Evolutionary conservation across 352 stramenopile species (phyloP), one percentile per base, ranked within the genome.

Genomic region (Peronospora farinosa): DNA sequence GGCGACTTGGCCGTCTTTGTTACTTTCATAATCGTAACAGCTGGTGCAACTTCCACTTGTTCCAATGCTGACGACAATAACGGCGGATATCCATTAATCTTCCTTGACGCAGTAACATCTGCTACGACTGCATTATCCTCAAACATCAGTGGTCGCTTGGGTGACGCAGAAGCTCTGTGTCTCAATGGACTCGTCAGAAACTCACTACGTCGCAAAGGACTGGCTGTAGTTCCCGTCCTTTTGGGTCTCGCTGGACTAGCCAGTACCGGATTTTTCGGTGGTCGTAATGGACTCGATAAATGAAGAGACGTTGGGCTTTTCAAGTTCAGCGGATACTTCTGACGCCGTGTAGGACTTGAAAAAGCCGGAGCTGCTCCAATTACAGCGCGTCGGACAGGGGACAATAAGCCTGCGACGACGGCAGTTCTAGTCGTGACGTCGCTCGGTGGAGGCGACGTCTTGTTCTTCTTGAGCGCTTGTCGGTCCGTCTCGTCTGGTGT

Each of bases 1-100:
- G 79, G 79, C 2, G 79, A 88, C 47, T 87, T 88, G 2, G 74
- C 54, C 1, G 67, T 50, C n/a, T 21, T 52, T 30, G 55, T 44
- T 32, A 51, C 40, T 33, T 57, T 63, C 12, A 28, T 30, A 7
- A 60, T 25, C 35, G 63, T 67, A 0, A 54, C 41, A 23, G 61
- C 31, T 47, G 60, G 60, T 32, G 51, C 69, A 7, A 63, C 38
- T 31, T 84, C 70, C 31, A 76, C 63, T 21, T 80, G 72, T 7
- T 80, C 70, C 31, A 80, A 59, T 25, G 45, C 68, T 2, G 63
- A 70, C 23, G 57, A 51, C 11, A 69, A 21, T 33, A 65, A 27
- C 13, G 47, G 54, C 8, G 62, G 53, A 5, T 67, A 48, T 45
- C 57, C 57, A 55, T 59, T 57, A 4, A 55, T 61, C 16, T 12